Percentiles rank a stretch among this genome's conserved stretches.
phyloP scores from a whole-genome alignment of 2,329 filamentous ascomycete genomes.

The Fusarium sp. region DNA sequence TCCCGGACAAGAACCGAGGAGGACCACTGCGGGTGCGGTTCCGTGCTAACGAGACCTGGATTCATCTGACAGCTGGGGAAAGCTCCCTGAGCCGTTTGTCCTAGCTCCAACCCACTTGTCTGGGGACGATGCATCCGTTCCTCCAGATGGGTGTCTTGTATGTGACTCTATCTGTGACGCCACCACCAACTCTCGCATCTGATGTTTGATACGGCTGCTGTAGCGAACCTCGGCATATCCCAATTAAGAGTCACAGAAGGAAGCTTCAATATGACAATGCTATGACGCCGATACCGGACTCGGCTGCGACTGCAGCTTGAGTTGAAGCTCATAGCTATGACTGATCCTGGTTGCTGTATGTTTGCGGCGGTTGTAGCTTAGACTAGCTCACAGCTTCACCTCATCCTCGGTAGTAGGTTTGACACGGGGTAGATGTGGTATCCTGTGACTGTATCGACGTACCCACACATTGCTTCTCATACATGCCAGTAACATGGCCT shows the following conservation, averaged over 20 bases:
- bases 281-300: conserved; percentile 38
- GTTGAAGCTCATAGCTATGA: conserved; percentile 8
- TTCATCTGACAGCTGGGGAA: conserved; percentile 26
- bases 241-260: conserved; percentile 4
- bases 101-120: conserved; percentile 39
- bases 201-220: conserved; percentile 21
- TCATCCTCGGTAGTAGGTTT: conserved; percentile 28
- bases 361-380: neutral
- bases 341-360: neutral
- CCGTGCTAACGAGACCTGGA: conserved; percentile 33
- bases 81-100: conserved; percentile 43
- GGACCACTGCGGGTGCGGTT: conserved; percentile 33
- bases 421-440: neutral
- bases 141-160: conserved; percentile 36
- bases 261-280: conserved; percentile 13
- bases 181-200: conserved; percentile 20
- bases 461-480: neutral
- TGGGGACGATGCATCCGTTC: conserved; percentile 36
- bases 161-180: conserved; percentile 30
- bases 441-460: conserved; percentile 14
- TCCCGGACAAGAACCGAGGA: conserved; percentile 46
- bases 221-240: conserved; percentile 9
- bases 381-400: conserved; percentile 19
- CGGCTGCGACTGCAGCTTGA: conserved; percentile 17
- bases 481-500: neutral